Percentiles rank a stretch among this genome's conserved stretches.
These are phyloP conservation scores for Camelina laxa DNA, from an alignment of 345 rosid species.

Conservation along the genomic window DNA sequence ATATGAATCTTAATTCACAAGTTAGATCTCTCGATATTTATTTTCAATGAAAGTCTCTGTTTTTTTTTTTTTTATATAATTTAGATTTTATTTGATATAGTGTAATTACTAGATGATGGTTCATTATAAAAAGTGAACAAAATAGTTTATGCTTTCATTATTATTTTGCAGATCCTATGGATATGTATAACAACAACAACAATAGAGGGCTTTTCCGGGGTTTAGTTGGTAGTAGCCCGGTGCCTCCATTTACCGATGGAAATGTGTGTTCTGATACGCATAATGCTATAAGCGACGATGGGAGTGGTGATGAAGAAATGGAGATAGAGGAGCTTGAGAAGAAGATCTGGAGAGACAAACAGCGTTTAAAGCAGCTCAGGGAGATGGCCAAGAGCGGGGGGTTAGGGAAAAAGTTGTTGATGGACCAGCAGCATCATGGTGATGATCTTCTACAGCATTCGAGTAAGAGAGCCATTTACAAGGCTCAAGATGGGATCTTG, in stretches of 20 bases:
- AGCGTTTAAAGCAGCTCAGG: conserved; percentile 71
- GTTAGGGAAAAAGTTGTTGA: conserved; percentile 45
- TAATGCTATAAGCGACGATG: conserved; percentile 55
- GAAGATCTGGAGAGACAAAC: conserved; percentile 80
- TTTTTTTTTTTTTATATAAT: background rate
- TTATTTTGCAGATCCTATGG: conserved; percentile 5
- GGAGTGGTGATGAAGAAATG: conserved; percentile 66
- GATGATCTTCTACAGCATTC: conserved; percentile 43
- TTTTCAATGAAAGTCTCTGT: background rate
- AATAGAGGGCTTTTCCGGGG: background rate
- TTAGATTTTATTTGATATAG: too few relatives aligned
- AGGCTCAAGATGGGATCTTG: conserved; percentile 87
- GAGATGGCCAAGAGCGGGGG: conserved; percentile 63
- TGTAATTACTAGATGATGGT: too few relatives aligned
- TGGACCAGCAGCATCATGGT: conserved; percentile 33
- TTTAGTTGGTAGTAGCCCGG: background rate
- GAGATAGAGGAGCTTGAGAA: conserved; percentile 82
- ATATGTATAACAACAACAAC: conserved; percentile 41
- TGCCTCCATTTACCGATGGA: conserved; percentile 49
- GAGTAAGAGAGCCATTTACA: conserved; percentile 71
- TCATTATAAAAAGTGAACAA: too few relatives aligned
- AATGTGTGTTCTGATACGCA: conserved; percentile 24
- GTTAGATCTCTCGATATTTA: conserved; percentile 4
- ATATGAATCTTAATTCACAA: conserved; percentile 10
- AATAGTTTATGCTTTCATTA: too few relatives aligned